Conservation (phyloP, 371 early-diverging fungal species). For the Mucor saturninus region DNA sequence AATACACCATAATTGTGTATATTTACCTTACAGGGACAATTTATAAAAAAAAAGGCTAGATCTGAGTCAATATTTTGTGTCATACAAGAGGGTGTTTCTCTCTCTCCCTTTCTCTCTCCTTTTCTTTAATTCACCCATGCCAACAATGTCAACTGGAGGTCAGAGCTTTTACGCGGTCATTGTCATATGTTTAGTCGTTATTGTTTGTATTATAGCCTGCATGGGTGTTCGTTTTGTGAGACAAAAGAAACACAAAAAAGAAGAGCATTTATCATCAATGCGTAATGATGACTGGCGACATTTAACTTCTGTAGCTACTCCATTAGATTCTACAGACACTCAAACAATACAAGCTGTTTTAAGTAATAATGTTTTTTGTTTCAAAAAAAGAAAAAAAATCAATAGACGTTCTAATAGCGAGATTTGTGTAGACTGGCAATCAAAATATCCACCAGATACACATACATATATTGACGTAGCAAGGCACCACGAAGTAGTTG, state of each 20-base stretch:
- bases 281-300: constrained; percentile 5
- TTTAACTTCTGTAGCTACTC: constrained; percentile 2
- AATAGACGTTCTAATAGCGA: not conserved
- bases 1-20: constrained; percentile 4
- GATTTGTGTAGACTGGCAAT: constrained; percentile 37
- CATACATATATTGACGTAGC: constrained; percentile 33
- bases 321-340: constrained; percentile 2
- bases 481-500: constrained; percentile 27
- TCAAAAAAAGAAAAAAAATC: not conserved
- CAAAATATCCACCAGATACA: constrained; percentile 38
- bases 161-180: constrained; percentile 11
- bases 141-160: not conserved
- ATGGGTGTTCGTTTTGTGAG: constrained; percentile 2
- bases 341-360: constrained; percentile 4
- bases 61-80: not conserved
- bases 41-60: not conserved
- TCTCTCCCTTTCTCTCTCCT: not conserved
- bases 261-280: not conserved
- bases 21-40: constrained; percentile 6
- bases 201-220: constrained; percentile 5
- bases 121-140: not conserved
- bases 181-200: not conserved
- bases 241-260: not conserved
- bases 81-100: not conserved
- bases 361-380: not conserved